phyloP scores from a whole-genome alignment of 2,329 filamentous ascomycete species.

The Coniochaeta sp. region DNA sequence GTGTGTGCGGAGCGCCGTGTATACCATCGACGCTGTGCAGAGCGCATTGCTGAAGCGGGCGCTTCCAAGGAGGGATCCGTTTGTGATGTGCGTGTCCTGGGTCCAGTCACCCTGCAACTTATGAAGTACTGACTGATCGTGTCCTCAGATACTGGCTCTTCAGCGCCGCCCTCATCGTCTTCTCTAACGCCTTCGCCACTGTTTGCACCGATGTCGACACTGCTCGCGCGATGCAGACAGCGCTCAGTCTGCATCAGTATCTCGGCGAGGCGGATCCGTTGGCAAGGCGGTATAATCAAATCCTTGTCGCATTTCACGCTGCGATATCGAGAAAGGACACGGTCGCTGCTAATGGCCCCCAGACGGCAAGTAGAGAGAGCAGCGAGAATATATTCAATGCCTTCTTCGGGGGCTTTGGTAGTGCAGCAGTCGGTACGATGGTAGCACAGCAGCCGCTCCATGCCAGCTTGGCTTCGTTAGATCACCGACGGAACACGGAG shows the following conservation, averaged over 20 bases:
- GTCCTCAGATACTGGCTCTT: neutral
- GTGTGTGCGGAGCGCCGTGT: neutral
- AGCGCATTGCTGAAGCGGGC: neutral
- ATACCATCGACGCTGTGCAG: neutral
- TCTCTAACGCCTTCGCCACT: neutral
- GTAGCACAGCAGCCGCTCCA: neutral
- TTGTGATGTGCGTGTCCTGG: neutral
- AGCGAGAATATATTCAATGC: neutral
- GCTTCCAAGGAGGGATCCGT: neutral
- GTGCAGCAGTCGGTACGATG: neutral
- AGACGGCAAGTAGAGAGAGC: neutral
- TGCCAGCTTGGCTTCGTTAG: neutral
- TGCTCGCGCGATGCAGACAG: neutral
- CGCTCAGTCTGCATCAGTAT: neutral
- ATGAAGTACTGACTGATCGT: too few species aligned
- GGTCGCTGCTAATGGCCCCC: neutral
- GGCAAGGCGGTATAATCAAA: neutral
- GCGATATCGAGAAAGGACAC: neutral
- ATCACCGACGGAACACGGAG: neutral
- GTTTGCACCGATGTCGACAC: neutral
- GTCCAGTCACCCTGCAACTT: neutral
- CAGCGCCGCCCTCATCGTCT: neutral
- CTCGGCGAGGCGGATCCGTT: neutral
- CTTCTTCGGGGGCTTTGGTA: neutral
- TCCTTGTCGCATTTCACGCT: neutral